Evolutionary conservation across 139 green algal genomes (phyloP), one percentile per base, ranked within the genome.

Genomic region (Klebsormidium nitens): DNA sequence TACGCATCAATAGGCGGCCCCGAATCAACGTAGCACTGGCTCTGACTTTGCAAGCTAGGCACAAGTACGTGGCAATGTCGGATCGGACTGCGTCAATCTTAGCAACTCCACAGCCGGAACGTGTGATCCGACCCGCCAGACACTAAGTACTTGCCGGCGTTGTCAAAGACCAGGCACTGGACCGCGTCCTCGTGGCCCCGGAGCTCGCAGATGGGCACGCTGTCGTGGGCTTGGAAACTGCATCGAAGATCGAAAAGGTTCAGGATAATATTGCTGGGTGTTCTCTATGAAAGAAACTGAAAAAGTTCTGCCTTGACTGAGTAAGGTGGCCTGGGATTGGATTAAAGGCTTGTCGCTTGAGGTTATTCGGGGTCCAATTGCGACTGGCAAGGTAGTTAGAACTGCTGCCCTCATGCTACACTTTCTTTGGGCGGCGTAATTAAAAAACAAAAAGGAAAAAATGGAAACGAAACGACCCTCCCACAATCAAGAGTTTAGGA

Each of bases 141-240:
- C 0, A 95, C 59, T 11, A 93, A n/a, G 71, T 78, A 89, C 37
- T 85, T 66, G n/a, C 85, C 81, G 19, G 63, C 66, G 0, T 66
- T 66, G 71, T 91, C 86, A 57, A 89, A 91, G 3, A 76, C 71
- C 28, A 89, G 80, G 3, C 72, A 79, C 59, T 92, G 88, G 49
- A 88, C 89, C 2, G 86, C 82, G 55, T 91, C 86, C 47, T 92
- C 88, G 72, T 95, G 89, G 0, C 83, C 84, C 4, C 64, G 23
- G 32, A 93, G 77, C 77, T 92, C 81, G 5, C 36, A 59, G 52
- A 86, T 60, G 36, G 78, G 36, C 40, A 85, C 80, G 0, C 82
- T 81, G 6, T 60, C 76, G 19, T 36, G 31, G 14, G 63, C 82
- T 77, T 66, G 79, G 76, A 83, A 88, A 14, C 55, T 63, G 42